A percentile compares a stretch with the other conserved stretches of the same genome.
Conservation (phyloP, 805 yeast species). For the Starmera dryadoides region DNA sequence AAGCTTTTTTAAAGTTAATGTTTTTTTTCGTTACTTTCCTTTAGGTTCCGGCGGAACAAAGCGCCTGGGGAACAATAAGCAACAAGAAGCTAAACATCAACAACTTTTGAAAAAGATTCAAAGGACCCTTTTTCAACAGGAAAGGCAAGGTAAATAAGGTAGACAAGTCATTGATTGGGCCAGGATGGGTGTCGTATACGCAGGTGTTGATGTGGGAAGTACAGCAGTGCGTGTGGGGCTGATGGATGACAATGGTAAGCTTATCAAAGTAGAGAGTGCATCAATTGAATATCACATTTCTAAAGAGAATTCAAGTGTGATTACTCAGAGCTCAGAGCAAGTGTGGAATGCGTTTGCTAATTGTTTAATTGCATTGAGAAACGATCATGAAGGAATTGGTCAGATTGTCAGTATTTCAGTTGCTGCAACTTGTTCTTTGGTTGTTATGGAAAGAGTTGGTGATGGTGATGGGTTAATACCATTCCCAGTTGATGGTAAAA, state of each 20-base stretch:
- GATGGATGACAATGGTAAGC: constrained; percentile 12
- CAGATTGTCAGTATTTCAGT: constrained; percentile 26
- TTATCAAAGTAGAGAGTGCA: constrained; percentile 6
- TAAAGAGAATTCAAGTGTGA: constrained; percentile 13
- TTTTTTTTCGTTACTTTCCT: no score
- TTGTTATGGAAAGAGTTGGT: constrained; percentile 26
- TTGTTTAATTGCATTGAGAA: constrained; percentile 14
- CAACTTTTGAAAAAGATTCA: no score
- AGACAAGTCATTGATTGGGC: no score
- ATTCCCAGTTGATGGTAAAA: constrained; percentile 23
- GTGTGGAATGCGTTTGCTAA: constrained; percentile 26
- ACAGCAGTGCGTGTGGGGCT: constrained; percentile 38
- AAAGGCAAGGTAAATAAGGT: background rate
- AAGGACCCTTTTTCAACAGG: background rate
- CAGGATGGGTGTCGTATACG: background rate
- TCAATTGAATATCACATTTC: constrained; percentile 18
- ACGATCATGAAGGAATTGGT: background rate
- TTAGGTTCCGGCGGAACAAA: no score
- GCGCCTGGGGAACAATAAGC: no score
- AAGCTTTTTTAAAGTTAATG: no score
- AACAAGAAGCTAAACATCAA: no score
- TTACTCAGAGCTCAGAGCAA: constrained; percentile 36
- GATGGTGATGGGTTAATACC: constrained; percentile 18
- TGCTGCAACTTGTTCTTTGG: constrained; percentile 57
- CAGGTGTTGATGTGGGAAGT: constrained; percentile 47